Percentiles rank a stretch among this genome's conserved stretches.
These are phyloP conservation scores for Oryza meridionalis DNA, from an alignment of 176 grass and related monocot species.

Conservation along the genomic window DNA sequence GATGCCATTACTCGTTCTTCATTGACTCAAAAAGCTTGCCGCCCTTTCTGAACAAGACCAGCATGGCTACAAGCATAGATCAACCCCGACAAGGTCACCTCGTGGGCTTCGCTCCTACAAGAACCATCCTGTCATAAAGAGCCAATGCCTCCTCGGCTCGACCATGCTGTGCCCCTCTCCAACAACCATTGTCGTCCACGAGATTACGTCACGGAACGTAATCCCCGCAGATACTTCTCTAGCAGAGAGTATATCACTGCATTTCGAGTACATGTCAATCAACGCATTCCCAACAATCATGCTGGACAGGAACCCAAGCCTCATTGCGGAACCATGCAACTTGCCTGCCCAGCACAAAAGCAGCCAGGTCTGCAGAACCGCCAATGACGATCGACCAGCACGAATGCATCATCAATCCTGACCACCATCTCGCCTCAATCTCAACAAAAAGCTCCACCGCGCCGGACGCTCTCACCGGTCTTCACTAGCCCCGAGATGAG, in stretches of 20 bases:
- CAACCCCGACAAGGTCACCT: conserved; percentile 81
- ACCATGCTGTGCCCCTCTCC: conserved; percentile 87
- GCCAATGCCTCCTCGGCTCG: conserved; percentile 50
- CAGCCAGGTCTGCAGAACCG: conserved; percentile 54
- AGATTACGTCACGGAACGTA: conserved; percentile 52
- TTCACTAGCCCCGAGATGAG: conserved; percentile 73
- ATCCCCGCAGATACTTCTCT: conserved; percentile 77
- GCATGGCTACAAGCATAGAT: conserved; percentile 95
- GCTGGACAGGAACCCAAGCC: conserved; percentile 60
- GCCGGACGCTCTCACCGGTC: conserved; percentile 47
- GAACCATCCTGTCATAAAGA: conserved; percentile 72
- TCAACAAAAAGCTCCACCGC: conserved; percentile 60
- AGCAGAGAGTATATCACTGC: conserved; percentile 78
- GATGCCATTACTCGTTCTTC: conserved; percentile 64
- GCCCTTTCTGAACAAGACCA: conserved; percentile 82
- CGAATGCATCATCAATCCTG: conserved; percentile 64
- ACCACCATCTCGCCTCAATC: conserved; percentile 73
- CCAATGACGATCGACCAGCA: conserved; percentile 57
- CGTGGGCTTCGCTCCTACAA: conserved; percentile 68
- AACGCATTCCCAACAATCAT: conserved; percentile 72
- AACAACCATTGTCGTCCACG: conserved; percentile 89
- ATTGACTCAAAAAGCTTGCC: conserved; percentile 76
- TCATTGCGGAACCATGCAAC: conserved; percentile 59
- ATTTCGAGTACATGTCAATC: conserved; percentile 95
- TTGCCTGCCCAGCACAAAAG: conserved; percentile 61